Base-by-base conservation (phyloP, 2,329 filamentous ascomycete species). In the Fusarium longipes region DNA sequence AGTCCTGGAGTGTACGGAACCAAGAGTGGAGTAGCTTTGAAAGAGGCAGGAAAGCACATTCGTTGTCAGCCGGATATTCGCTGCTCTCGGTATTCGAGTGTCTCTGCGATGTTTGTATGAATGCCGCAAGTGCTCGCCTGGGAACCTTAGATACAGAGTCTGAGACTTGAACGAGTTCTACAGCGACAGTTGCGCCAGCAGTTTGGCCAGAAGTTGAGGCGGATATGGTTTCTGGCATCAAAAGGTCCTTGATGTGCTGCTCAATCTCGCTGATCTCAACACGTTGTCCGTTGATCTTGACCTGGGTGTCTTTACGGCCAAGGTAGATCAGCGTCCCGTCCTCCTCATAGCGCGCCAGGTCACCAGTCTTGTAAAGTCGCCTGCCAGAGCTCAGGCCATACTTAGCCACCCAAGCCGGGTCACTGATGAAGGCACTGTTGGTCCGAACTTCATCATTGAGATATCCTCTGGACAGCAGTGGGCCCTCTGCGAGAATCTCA, bases 271-370 rank as follows among this genome's bases (percentile, higher is more conserved):
- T 69, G n/a, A 84, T 76, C 75, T 84, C 88, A 49, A 86, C 78
- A 47, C 85, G 75, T 63, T 82, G 87, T 25, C 88, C 88, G 25
- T 82, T 80, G 14, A 88, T 74, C 72, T 89, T 89, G 48, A 88
- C 80, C 38, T 52, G 49, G 11, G 22, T 27, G 24, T 49, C 53
- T 15, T 40, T 56, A 35, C 53, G 53, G 33, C 84, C 85, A 36
- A 84, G 67, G 47, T 80, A 84, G 24, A 49, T 33, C 33, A 49
- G 45, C 45, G 45, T 49, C 33, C 45, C 48, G 48, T 40, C 48
- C 48, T 51, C 48, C 36, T 51, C 48, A 25, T 51, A 51, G 36
- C 48, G 48, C 36, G 48, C 48, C 48, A 51, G 35, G 36, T 51
- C 48, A 40, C 48, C 48, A 51, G 48, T 51, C 48, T 51, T 51